A percentile compares a stretch with the other conserved stretches of the same genome.
Conservation (phyloP, 2,329 filamentous ascomycete species). For the Fusarium musae region DNA sequence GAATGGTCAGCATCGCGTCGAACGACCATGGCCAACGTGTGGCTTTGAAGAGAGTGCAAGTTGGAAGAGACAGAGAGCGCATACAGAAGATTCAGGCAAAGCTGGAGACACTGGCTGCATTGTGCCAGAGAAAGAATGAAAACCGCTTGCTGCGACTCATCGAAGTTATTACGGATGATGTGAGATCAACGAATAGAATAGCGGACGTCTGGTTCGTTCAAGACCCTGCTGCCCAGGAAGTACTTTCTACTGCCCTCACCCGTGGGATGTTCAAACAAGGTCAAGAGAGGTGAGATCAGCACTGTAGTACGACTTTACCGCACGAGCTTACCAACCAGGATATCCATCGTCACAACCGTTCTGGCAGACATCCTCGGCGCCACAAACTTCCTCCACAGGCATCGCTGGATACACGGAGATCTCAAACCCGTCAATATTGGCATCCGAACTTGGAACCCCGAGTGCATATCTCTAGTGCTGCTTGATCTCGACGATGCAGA, state of each 20-base stretch:
- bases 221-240: neutral
- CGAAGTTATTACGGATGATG: neutral
- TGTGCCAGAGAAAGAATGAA: neutral
- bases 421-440: neutral
- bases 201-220: neutral
- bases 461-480: neutral
- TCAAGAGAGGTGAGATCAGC: neutral
- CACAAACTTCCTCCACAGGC: neutral
- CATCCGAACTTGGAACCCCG: neutral
- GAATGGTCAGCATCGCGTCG: neutral
- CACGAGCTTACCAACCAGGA: neutral
- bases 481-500: neutral
- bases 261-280: fast-evolving
- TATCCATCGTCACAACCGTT: neutral
- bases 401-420: neutral
- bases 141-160: neutral
- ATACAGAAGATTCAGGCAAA: neutral
- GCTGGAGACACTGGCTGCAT: fast-evolving
- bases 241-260: fast-evolving
- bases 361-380: neutral
- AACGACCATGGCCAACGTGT: neutral
- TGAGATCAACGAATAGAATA: neutral
- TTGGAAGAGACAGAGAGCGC: neutral
- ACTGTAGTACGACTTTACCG: fast-evolving
- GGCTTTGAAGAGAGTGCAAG: neutral